Conservation (phyloP, 177 flowering plant genomes). For the Vitis hybrid region DNA sequence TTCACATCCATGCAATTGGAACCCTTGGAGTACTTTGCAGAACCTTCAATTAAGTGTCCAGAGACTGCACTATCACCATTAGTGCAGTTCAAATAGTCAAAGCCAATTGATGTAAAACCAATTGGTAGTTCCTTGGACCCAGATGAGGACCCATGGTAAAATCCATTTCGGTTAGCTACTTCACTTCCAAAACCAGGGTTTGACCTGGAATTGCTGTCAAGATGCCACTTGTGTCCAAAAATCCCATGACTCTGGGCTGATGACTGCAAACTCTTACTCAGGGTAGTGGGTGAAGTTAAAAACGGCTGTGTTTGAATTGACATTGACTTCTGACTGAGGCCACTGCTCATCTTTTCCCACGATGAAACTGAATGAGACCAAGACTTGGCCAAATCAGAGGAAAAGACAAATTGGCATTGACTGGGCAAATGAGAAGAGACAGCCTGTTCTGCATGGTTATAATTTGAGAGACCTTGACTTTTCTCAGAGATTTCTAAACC, state of each 20-base stretch:
- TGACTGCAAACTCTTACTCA: conserved; percentile 29
- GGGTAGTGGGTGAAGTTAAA: conserved; percentile 22
- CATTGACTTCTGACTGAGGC: conserved; percentile 29
- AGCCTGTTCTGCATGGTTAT: conserved; percentile 24
- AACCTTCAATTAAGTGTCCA: conserved; percentile 15
- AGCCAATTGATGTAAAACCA: conserved; percentile 26
- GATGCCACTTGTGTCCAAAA: conserved; percentile 38
- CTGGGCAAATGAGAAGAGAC: conserved; percentile 23
- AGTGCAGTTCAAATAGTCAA: conserved; percentile 22
- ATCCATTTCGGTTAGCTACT: conserved; percentile 31
- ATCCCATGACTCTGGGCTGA: conserved; percentile 28
- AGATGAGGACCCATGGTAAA: conserved; percentile 44
- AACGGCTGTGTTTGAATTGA: conserved; percentile 29
- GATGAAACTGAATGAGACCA: conserved; percentile 34
- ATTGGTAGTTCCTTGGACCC: conserved; percentile 30
- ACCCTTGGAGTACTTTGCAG: conserved; percentile 12
- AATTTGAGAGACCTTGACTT: conserved; percentile 22
- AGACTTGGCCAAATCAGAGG: conserved; percentile 29
- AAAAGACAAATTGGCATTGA: conserved; percentile 14
- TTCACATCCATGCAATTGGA: conserved; percentile 20
- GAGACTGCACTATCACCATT: conserved; percentile 13
- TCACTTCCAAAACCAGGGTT: conserved; percentile 23
- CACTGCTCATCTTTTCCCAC: conserved; percentile 34
- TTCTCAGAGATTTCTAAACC: conserved; percentile 24
- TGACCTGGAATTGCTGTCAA: conserved; percentile 16